Base-by-base conservation (phyloP, 345 rosid species). In the Balakata baccata region DNA sequence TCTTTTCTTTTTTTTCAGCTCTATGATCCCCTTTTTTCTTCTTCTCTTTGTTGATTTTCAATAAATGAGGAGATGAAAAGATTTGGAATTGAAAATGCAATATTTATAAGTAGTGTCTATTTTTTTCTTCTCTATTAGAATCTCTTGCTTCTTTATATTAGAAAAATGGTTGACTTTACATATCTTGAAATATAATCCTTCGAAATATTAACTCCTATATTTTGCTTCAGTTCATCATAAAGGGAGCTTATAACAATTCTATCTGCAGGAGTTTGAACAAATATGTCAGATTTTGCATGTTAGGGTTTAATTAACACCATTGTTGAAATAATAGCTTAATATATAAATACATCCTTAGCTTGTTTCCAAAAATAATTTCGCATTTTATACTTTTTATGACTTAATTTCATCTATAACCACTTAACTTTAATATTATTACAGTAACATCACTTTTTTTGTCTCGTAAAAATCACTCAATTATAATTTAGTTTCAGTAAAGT, bases 221-320 rank as follows among this genome's bases (percentile, higher is more conserved):
- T 34, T 66, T 46, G 66, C 59, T 66, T 74, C 66, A 43, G 17
- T 50, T 65, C 13, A 64, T 74, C 7, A 25, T 5, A 45, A 65
- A 65, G 64, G 34, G 18, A 22, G 69, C 17, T 25, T 39, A 4
- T 34, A 54, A 29, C 34, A 65, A 54, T 65, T 17, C 64, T 16
- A 52, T 6, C 11, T 23, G 18, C 25, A 39, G 23, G 18, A 39
- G 38, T 38, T 39, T 29, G 34, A 29, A 29, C 34, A 29, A 1
- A 29, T 29, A 2, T 29, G 1, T 29, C 34, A 2, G 34, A 29
- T 29, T 29, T 29, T 29, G 34, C 34, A 29, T 29, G 34, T 29
- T 29, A 29, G 34, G 34, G 34, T 2, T 29, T 29, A 29, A 29
- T 29, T 29, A 29, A 29, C 34, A 2, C 2, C 34, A 29, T 29